Evolutionary conservation across 116 monocot genomes (phyloP).

Genomic region (Zostera marina): DNA sequence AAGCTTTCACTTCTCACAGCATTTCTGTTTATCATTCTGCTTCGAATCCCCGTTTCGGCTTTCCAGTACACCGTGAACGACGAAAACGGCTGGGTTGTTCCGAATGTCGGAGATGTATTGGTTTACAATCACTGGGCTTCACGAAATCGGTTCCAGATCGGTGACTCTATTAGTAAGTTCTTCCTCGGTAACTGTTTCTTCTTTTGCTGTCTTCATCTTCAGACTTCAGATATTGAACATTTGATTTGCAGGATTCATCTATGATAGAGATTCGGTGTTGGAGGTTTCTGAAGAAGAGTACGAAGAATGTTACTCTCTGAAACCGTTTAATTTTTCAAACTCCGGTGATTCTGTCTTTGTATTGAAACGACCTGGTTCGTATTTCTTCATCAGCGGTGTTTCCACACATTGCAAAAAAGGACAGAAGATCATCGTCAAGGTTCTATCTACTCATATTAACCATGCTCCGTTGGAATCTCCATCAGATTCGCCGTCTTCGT

Average conservation of each 20-base stretch:
- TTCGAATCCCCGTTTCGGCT: not conserved
- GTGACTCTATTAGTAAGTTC: constrained; percentile 20
- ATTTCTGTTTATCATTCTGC: not conserved
- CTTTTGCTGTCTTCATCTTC: not conserved
- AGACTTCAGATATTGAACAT: not conserved
- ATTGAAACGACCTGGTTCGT: constrained; percentile 20
- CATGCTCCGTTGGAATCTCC: constrained; percentile 1
- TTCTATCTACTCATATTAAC: constrained; percentile 6
- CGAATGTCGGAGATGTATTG: constrained; percentile 6
- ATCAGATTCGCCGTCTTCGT: not conserved
- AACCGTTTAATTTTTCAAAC: constrained; percentile 40
- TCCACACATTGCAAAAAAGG: constrained; percentile 46
- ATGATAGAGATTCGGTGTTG: constrained; percentile 58
- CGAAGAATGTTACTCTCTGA: constrained; percentile 30
- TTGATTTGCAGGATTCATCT: constrained; percentile 31
- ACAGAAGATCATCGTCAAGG: constrained; percentile 46
- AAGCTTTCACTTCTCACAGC: no score
- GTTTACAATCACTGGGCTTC: constrained; percentile 31
- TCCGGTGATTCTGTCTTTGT: constrained; percentile 27
- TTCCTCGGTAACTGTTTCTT: not conserved
- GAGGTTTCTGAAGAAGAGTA: constrained; percentile 48
- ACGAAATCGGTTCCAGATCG: constrained; percentile 21
- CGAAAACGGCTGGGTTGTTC: constrained; percentile 19
- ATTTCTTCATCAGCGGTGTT: constrained; percentile 72
- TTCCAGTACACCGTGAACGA: constrained; percentile 23